These are phyloP conservation scores for Botrytis medusae DNA, from an alignment of 2,329 filamentous ascomycete species.

Conservation along the genomic window DNA sequence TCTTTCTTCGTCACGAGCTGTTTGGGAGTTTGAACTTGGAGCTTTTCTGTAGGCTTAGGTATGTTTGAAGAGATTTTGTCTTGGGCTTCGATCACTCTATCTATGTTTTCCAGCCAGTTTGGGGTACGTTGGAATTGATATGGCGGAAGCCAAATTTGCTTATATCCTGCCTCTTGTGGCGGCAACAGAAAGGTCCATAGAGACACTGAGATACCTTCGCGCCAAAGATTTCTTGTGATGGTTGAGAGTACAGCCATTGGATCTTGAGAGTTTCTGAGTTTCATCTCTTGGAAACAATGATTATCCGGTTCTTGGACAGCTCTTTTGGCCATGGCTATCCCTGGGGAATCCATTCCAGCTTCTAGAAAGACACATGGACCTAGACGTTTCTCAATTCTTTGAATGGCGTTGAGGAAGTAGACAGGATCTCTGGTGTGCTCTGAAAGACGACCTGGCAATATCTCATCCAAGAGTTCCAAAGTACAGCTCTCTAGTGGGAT, in stretches of 20 bases:
- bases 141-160: conserved; percentile 31
- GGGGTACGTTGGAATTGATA: conserved; percentile 42
- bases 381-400: conserved; percentile 27
- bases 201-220: neutral
- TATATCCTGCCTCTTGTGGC: neutral
- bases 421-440: conserved; percentile 37
- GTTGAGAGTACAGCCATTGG: neutral
- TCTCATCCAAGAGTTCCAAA: neutral
- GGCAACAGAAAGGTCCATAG: neutral
- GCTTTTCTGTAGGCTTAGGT: too few species aligned
- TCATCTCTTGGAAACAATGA: conserved; percentile 30
- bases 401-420: conserved; percentile 32
- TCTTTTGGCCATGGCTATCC: conserved; percentile 39
- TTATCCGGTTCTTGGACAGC: conserved; percentile 28
- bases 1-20: neutral
- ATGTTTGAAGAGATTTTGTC: too few species aligned
- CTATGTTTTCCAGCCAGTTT: conserved; percentile 35
- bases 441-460: conserved; percentile 1
- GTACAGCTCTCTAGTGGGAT: conserved; percentile 23
- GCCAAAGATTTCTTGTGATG: neutral
- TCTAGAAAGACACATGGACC: conserved; percentile 37
- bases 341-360: conserved; percentile 36
- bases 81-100: conserved; percentile 2
- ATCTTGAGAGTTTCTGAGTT: conserved; percentile 21
- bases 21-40: neutral